phyloP scores from a whole-genome alignment of 768 basidiomycete species.

The Amanita phalloides region DNA sequence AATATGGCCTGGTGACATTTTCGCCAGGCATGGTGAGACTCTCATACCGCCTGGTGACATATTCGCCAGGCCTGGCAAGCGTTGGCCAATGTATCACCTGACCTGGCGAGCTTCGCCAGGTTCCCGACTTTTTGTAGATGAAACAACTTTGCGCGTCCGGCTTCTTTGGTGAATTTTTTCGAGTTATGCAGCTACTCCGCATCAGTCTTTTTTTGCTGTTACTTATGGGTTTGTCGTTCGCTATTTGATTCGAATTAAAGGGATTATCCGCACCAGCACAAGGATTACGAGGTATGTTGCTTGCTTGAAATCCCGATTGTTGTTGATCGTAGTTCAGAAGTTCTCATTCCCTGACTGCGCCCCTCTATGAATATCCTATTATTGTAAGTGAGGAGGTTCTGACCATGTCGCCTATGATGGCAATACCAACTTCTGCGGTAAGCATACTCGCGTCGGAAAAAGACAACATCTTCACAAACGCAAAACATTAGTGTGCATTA shows the following conservation, averaged over 20 bases:
- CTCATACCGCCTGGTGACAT: no score
- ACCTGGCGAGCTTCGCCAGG: no score
- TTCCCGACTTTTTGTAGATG: no score
- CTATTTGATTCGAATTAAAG: constrained; percentile 3
- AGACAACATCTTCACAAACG: not conserved
- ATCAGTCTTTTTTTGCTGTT: constrained; percentile 3
- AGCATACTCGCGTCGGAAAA: not conserved
- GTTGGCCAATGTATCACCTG: no score
- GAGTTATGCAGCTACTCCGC: constrained; percentile 4
- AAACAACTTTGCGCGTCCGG: not conserved
- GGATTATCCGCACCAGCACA: constrained; percentile 16
- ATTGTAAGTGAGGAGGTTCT: constrained; percentile 13
- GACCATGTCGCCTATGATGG: constrained; percentile 21
- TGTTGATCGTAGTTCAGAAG: constrained; percentile 8
- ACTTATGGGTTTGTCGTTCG: constrained; percentile 9
- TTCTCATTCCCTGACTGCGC: constrained; percentile 15
- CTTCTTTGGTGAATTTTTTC: no score
- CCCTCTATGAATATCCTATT: constrained; percentile 18
- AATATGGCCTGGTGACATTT: no score
- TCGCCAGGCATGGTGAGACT: no score
- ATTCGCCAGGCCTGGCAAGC: no score
- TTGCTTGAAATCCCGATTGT: not conserved
- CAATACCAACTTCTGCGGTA: constrained; percentile 15
- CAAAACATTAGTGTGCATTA: constrained; percentile 15
- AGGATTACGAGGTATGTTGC: constrained; percentile 15